A percentile compares a stretch with the other conserved stretches of the same genome.
Conservation (phyloP, 805 yeast species). For the Cyberlindnera suaveolens region DNA sequence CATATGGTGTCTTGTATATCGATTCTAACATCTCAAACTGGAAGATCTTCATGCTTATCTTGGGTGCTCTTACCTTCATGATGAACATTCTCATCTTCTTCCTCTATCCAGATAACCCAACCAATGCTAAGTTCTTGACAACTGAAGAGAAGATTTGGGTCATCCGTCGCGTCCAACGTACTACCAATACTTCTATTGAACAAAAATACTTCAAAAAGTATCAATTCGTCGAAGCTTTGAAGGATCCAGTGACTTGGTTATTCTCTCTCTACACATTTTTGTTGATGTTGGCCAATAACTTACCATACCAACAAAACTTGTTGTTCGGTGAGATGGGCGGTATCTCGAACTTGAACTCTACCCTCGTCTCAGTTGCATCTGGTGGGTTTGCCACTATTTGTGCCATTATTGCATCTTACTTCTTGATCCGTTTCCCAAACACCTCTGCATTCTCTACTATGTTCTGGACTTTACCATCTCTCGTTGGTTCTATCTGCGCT, state of each 20-base stretch:
- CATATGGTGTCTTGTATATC: slow-evolving; percentile 32
- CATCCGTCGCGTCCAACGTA: slow-evolving; percentile 35
- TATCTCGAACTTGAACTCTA: slow-evolving; percentile 37
- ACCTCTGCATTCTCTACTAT: slow-evolving; percentile 33
- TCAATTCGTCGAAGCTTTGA: slow-evolving; percentile 38
- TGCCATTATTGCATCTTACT: slow-evolving; percentile 31
- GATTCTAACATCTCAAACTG: slow-evolving; percentile 31
- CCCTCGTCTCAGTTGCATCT: slow-evolving; percentile 47
- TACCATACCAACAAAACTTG: slow-evolving; percentile 46
- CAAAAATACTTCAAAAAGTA: slow-evolving; percentile 37
- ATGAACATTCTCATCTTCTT: slow-evolving; percentile 29
- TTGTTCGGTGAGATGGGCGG: slow-evolving; percentile 42
- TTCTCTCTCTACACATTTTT: slow-evolving; percentile 27
- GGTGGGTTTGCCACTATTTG: slow-evolving; percentile 43
- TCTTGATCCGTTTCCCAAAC: slow-evolving; percentile 29
- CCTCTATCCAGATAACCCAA: slow-evolving; percentile 52
- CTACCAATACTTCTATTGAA: slow-evolving; percentile 35
- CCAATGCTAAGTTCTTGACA: slow-evolving; percentile 41
- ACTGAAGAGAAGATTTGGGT: slow-evolving; percentile 46
- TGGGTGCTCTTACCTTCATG: slow-evolving; percentile 48
- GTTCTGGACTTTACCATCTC: slow-evolving; percentile 36
- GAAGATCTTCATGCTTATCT: slow-evolving; percentile 49
- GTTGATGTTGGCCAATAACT: slow-evolving; percentile 45
- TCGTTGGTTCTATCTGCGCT: slow-evolving; percentile 40
- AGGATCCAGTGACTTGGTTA: slow-evolving; percentile 37